Evolutionary conservation across 495 filamentous ascomycete genomes (phyloP).

Genomic region (Venustampulla echinocandica): DNA sequence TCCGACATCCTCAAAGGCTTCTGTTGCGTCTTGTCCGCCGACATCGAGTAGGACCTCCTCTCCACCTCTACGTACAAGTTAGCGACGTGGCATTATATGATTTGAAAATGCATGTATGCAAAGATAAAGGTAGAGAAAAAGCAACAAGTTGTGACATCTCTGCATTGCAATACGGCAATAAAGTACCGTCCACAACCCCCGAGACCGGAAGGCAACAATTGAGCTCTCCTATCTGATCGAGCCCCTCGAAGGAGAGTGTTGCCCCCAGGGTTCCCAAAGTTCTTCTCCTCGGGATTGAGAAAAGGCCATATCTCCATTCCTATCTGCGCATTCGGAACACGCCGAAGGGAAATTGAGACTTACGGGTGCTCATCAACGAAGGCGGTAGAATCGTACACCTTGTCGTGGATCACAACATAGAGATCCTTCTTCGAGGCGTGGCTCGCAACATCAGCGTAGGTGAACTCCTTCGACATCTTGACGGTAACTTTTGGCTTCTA

Average conservation of each 20-base stretch:
- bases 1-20: slow-evolving; percentile 98
- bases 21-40: slow-evolving; percentile 91
- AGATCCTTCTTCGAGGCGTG: slow-evolving; percentile 97
- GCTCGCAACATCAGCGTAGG: slow-evolving; percentile 72
- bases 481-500: background rate
- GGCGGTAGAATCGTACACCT: slow-evolving; percentile 79
- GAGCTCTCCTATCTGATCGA: too few species aligned
- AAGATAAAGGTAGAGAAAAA: slow-evolving; percentile 1
- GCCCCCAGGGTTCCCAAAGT: background rate
- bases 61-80: slow-evolving; percentile 60
- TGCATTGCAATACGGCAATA: too few species aligned
- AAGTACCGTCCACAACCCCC: too few species aligned
- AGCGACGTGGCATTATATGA: too few species aligned
- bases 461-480: slow-evolving; percentile 66
- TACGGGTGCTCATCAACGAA: slow-evolving; percentile 99
- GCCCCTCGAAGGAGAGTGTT: too few species aligned
- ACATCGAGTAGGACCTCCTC: slow-evolving; percentile 98
- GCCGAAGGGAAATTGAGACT: slow-evolving; percentile 33
- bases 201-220: too few species aligned
- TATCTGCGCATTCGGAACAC: background rate
- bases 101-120: background rate
- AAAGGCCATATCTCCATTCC: background rate
- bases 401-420: slow-evolving; percentile 86
- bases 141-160: slow-evolving; percentile 8
- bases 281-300: background rate